Conservation (phyloP, 306 rosid species). For the Cercis canadensis region DNA sequence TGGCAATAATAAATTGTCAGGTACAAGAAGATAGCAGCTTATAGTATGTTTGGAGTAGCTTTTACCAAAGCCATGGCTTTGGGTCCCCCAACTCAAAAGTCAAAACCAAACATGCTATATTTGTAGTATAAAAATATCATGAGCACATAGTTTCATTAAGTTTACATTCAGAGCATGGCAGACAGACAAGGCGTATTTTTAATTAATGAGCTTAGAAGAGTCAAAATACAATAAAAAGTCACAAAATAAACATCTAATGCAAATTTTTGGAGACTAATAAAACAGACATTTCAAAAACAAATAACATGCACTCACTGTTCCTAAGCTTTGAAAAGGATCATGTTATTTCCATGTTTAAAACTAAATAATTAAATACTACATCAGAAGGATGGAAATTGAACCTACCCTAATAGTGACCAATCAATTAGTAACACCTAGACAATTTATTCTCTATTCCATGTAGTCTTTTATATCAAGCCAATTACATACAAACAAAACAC, state of each 20-base stretch:
- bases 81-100: too few species aligned
- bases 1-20: neutral
- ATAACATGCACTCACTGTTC: neutral
- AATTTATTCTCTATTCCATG: too few species aligned
- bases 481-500: neutral
- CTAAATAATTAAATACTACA: neutral
- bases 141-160: too few species aligned
- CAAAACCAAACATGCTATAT: too few species aligned
- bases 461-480: neutral
- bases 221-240: neutral
- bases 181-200: too few species aligned
- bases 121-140: too few species aligned
- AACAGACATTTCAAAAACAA: neutral
- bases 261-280: neutral
- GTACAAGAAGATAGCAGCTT: slow-evolving; percentile 2
- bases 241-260: neutral
- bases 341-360: neutral
- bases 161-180: too few species aligned
- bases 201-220: neutral
- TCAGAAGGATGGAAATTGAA: neutral
- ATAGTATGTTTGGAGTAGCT: neutral
- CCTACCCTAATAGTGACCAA: neutral
- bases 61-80: neutral
- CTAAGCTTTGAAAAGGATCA: neutral
- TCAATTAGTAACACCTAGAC: too few species aligned